Evolutionary conservation across 805 yeast species (phyloP).

Genomic region (Candida alai): DNA sequence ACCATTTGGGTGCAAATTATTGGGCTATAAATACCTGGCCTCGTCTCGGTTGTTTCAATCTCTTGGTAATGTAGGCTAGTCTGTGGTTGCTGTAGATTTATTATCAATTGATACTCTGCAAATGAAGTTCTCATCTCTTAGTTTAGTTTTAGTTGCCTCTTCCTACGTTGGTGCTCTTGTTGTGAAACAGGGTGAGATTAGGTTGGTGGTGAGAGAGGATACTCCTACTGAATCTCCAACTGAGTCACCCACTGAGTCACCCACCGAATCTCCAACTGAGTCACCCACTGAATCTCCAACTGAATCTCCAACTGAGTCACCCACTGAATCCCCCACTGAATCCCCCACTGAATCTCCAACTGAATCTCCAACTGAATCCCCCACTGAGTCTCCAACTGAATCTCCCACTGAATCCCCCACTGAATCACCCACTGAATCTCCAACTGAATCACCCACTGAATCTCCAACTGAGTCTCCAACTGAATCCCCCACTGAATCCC

Average conservation of each 20-base stretch:
- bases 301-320: not conserved
- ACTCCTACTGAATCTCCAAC: conserved; percentile 4
- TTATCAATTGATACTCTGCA: no score
- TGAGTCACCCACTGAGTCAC: conserved; percentile 4
- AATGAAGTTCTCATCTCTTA: conserved; percentile 13
- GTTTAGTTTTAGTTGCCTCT: conserved; percentile 11
- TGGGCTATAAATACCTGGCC: no score
- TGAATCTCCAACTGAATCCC: not conserved
- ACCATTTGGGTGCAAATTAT: not conserved
- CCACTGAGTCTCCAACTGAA: conserved; percentile 1
- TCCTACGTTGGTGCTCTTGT: conserved; percentile 7
- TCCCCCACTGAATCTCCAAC: not conserved
- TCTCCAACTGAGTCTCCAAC: conserved; percentile 1
- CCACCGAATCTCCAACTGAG: conserved; percentile 1
- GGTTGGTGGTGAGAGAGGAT: conserved; percentile 7
- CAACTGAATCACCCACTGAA: conserved; percentile 1
- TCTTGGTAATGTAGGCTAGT: no score
- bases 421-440: conserved; percentile 2
- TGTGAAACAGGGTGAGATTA: not conserved
- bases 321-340: not conserved
- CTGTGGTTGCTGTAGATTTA: no score
- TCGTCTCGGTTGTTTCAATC: no score
- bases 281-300: conserved; percentile 5
- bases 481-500: not conserved
- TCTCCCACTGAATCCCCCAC: conserved; percentile 4